Conservation (phyloP, 805 yeast species). For the Dipodascus geniculatus region DNA sequence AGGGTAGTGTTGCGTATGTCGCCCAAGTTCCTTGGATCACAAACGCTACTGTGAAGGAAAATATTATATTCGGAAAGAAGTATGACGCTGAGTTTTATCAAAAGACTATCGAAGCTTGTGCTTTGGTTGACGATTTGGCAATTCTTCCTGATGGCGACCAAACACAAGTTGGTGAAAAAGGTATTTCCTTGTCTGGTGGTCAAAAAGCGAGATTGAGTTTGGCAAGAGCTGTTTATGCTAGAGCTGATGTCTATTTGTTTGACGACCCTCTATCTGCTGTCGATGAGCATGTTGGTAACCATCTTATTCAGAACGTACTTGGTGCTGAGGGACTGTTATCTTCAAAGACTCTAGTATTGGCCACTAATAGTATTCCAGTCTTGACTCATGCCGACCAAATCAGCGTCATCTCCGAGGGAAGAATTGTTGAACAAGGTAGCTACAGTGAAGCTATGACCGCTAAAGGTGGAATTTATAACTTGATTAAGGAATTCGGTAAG, state of each 20-base stretch:
- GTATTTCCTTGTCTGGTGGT: slow-evolving; percentile 80
- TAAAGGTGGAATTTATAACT: slow-evolving; percentile 15
- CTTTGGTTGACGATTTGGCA: slow-evolving; percentile 51
- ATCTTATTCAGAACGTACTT: slow-evolving; percentile 62
- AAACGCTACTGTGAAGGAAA: slow-evolving; percentile 81
- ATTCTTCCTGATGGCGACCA: slow-evolving; percentile 62
- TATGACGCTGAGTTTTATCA: slow-evolving; percentile 41
- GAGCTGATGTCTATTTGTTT: slow-evolving; percentile 52
- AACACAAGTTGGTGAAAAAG: slow-evolving; percentile 78
- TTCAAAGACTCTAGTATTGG: slow-evolving; percentile 63
- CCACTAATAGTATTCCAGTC: slow-evolving; percentile 80
- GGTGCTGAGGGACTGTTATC: slow-evolving; percentile 71
- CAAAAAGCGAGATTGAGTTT: slow-evolving; percentile 73
- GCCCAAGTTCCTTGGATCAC: slow-evolving; percentile 93
- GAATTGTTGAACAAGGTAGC: slow-evolving; percentile 28
- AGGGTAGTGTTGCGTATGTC: slow-evolving; percentile 78
- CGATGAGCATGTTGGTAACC: slow-evolving; percentile 78
- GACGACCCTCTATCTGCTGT: slow-evolving; percentile 82
- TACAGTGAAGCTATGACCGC: slow-evolving; percentile 18
- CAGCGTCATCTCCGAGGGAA: slow-evolving; percentile 47
- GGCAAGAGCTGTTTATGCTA: slow-evolving; percentile 69
- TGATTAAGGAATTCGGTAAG: slow-evolving; percentile 19
- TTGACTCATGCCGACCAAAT: slow-evolving; percentile 63
- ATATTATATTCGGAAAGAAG: slow-evolving; percentile 55
- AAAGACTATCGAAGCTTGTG: slow-evolving; percentile 50